These are phyloP conservation scores for Chytridium lagenaria DNA, from an alignment of 371 early-diverging fungal genomes.

Conservation along the genomic window DNA sequence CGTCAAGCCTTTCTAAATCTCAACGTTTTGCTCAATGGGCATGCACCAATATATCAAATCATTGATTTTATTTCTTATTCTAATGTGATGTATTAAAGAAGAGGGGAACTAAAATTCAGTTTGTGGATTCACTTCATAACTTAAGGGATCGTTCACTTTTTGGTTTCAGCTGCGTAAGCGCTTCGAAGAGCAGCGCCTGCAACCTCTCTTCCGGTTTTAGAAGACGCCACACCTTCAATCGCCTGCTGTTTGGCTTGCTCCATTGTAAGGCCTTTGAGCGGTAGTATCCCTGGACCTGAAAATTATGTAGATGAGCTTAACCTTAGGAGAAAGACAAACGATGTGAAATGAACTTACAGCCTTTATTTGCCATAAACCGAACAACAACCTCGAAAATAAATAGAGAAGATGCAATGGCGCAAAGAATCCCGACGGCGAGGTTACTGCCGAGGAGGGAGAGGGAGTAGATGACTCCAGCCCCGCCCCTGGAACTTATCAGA, in stretches of 20 bases:
- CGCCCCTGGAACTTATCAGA: slow-evolving; percentile 20
- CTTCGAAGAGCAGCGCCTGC: slow-evolving; percentile 31
- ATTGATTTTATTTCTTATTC: too few relatives aligned
- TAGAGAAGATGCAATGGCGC: slow-evolving; percentile 21
- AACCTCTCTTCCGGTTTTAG: slow-evolving; percentile 27
- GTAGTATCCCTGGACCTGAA: slow-evolving; percentile 35
- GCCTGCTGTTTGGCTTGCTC: slow-evolving; percentile 38
- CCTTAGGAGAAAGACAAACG: background rate
- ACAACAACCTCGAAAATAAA: slow-evolving; percentile 32
- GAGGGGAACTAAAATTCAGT: too few relatives aligned
- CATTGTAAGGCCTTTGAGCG: slow-evolving; percentile 36
- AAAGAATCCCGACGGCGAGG: slow-evolving; percentile 28
- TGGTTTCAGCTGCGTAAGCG: slow-evolving; percentile 12
- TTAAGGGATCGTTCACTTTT: too few relatives aligned
- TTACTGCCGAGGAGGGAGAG: slow-evolving; percentile 25
- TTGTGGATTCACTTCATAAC: too few relatives aligned
- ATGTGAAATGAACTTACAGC: slow-evolving; percentile 23
- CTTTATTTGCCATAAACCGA: slow-evolving; percentile 40
- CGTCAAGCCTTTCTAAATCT: too few relatives aligned
- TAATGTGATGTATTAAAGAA: too few relatives aligned
- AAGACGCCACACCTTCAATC: slow-evolving; percentile 25
- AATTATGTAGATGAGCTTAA: background rate
- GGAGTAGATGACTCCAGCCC: slow-evolving; percentile 41
- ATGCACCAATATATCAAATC: too few relatives aligned
- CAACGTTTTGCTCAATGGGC: too few relatives aligned